Conservation (phyloP, 108 stramenopile genomes). For the Schizochytrium sp. region DNA sequence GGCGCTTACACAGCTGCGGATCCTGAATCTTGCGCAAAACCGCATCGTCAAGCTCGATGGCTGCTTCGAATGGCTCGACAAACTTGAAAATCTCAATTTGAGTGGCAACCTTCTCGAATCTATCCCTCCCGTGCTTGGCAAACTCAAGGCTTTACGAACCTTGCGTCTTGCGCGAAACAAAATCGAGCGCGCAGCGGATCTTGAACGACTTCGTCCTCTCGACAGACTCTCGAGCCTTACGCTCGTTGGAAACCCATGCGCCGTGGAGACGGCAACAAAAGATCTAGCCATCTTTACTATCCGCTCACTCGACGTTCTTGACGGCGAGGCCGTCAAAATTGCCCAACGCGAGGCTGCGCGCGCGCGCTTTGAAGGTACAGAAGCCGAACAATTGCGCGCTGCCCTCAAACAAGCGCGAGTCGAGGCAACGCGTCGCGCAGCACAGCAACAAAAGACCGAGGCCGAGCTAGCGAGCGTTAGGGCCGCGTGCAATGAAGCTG, state of each 20-base stretch:
- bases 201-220: neutral
- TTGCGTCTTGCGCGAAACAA: neutral
- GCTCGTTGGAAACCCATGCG: neutral
- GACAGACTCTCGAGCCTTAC: neutral
- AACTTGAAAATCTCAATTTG: neutral
- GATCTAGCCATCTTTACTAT: neutral
- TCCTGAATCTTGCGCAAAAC: neutral
- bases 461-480: neutral
- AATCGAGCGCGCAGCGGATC: neutral
- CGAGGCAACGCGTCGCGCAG: neutral
- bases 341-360: neutral
- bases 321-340: neutral
- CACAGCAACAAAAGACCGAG: neutral
- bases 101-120: neutral
- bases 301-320: neutral
- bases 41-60: neutral
- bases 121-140: neutral
- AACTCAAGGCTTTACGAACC: neutral
- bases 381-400: neutral
- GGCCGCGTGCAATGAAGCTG: neutral
- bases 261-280: neutral
- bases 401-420: neutral
- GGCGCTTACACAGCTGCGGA: neutral
- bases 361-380: neutral
- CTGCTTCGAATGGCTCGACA: neutral